phyloP scores from a whole-genome alignment of 2,329 filamentous ascomycete species.

The Fusarium nygamai region DNA sequence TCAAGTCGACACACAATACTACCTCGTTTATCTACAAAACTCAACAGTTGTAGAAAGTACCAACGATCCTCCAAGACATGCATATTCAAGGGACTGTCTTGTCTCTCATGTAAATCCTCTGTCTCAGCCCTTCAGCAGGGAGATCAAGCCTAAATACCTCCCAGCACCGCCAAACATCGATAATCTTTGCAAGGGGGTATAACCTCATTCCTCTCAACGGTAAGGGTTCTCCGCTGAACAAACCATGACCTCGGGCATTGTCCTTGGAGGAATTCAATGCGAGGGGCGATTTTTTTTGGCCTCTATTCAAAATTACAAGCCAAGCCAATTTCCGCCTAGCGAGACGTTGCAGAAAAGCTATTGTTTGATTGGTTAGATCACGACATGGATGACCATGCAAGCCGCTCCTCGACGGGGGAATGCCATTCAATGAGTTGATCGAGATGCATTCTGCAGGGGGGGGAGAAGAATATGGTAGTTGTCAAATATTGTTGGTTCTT shows the following conservation, averaged over 20 bases:
- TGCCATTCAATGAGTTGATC: constrained; percentile 21
- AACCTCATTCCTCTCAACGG: background rate
- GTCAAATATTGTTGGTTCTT: background rate
- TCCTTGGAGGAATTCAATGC: background rate
- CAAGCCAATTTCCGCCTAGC: constrained; percentile 32
- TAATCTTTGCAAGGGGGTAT: background rate
- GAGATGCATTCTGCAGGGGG: constrained; percentile 27
- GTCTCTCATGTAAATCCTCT: background rate
- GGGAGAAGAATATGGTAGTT: background rate
- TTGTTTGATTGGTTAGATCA: constrained; percentile 10
- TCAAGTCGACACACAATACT: background rate
- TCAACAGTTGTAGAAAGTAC: background rate
- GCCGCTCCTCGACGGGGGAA: constrained; percentile 14
- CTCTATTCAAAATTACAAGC: constrained; percentile 7
- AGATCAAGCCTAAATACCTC: constrained; percentile 14
- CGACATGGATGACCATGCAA: constrained; percentile 21
- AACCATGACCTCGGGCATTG: background rate
- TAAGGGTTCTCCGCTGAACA: background rate
- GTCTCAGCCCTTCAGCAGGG: constrained; percentile 23
- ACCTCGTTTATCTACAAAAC: background rate
- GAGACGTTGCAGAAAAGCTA: constrained; percentile 14
- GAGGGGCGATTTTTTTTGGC: background rate
- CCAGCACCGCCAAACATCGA: background rate
- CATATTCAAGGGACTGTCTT: constrained; percentile 1
- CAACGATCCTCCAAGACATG: background rate